Evolutionary conservation across 306 rosid genomes (phyloP), one percentile per base, ranked within the genome.

Genomic region (Lupinus albus): DNA sequence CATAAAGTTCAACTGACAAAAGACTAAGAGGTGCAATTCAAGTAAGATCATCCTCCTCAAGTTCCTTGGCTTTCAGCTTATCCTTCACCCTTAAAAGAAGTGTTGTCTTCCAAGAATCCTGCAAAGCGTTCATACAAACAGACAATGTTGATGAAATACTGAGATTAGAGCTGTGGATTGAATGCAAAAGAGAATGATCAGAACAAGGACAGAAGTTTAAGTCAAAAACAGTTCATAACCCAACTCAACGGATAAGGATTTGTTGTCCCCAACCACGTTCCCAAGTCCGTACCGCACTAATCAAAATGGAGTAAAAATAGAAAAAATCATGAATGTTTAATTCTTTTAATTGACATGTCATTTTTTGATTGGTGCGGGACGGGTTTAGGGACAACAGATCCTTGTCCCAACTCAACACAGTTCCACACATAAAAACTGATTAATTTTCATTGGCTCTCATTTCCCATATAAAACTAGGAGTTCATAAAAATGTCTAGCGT

Each of bases 41-140:
- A 68, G 99, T 94, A 53, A 94, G 99, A 76, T 94, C 99, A 62
- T 93, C 99, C 67, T 94, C 99, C 85, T 93, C 99, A 9, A 88
- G 84, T 78, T 94, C 99, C 83, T 88, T 94, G 75, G 99, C 91
- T 79, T 94, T 94, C 82, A 91, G 82, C 76, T 94, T 88, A 15
- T 94, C 99, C 84, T 94, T 94, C 87, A 94, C 99, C 87, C 99
- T 86, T 79, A 94, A 70, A 58, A 94, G 90, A 73, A 94, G 86
- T 20, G 91, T 94, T 35, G 99, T 94, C 85, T 91, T 94, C 97
- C 96, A 90, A 3, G 95, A 68, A 73, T 94, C 99, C 99, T 94
- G 58, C 60, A 64, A 12, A 69, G 17, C 0, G 49, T 67, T 79
- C 71, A 74, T 21, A 55, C 20, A 56, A 51, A 53, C 12, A 59